These are phyloP conservation scores for Stentor roeselii DNA, from an alignment of 73 alveolate genomes.

Conservation along the genomic window DNA sequence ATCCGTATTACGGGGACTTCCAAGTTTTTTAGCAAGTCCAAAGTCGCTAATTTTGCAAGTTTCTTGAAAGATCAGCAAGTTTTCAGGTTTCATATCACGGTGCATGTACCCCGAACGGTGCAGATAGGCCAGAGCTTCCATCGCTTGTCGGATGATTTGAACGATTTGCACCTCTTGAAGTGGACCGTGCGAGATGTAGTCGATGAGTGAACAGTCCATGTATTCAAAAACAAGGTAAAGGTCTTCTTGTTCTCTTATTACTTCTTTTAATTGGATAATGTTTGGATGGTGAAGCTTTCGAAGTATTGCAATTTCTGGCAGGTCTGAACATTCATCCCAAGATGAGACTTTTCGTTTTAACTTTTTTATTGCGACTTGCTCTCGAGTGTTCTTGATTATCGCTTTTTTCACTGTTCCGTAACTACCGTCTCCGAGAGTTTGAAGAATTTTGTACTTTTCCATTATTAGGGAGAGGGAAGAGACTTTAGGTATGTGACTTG, in stretches of 20 bases:
- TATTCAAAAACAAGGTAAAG: constrained; percentile 98
- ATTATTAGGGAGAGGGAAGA: not conserved
- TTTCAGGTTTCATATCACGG: constrained; percentile 97
- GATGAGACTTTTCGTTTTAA: constrained; percentile 36
- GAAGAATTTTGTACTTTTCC: constrained; percentile 20
- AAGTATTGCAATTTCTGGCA: constrained; percentile 95
- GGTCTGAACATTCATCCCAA: constrained; percentile 98
- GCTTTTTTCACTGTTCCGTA: constrained; percentile 84
- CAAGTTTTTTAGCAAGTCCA: constrained; percentile 95
- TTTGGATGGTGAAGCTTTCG: constrained; percentile 81
- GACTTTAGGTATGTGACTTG: not conserved
- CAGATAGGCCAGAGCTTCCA: constrained; percentile 94
- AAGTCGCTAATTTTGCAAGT: constrained; percentile 95
- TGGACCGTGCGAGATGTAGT: not conserved
- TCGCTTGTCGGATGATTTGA: constrained; percentile 73
- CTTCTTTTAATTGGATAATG: constrained; percentile 72
- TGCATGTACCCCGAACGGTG: constrained; percentile 97
- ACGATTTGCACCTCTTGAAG: not conserved
- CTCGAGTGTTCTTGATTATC: constrained; percentile 73
- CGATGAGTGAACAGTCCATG: constrained; percentile 70
- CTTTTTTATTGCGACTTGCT: constrained; percentile 43
- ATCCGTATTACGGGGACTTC: constrained; percentile 96
- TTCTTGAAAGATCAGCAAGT: constrained; percentile 70
- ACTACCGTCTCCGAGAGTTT: constrained; percentile 69
- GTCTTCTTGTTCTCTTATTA: constrained; percentile 82